A percentile compares a stretch with the other conserved stretches of the same genome.
phyloP scores from a whole-genome alignment of 345 rosid species.

The Eucalyptus brandiana region DNA sequence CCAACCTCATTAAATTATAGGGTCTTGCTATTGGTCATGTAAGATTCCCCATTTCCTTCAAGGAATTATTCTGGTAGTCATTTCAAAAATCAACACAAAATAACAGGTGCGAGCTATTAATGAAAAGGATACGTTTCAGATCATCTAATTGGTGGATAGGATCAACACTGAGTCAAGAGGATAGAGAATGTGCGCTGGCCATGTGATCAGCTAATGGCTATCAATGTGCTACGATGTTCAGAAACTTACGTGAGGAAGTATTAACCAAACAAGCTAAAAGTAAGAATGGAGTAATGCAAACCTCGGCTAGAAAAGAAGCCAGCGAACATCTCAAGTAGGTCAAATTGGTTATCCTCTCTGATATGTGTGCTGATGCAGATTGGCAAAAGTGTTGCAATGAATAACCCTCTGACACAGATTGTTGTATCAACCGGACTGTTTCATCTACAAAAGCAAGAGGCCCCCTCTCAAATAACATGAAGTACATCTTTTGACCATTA shows the following conservation, averaged over 20 bases:
- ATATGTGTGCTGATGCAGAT: slow-evolving; percentile 59
- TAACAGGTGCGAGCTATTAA: background rate
- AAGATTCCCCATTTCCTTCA: background rate
- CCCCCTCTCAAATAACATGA: slow-evolving; percentile 88
- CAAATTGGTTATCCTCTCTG: slow-evolving; percentile 55
- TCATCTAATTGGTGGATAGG: background rate
- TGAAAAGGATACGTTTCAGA: background rate
- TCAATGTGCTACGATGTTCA: background rate
- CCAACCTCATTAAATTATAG: background rate
- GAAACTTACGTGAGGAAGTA: background rate
- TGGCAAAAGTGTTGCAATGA: slow-evolving; percentile 40
- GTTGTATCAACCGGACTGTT: slow-evolving; percentile 24
- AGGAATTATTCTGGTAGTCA: background rate
- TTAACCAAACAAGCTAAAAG: background rate
- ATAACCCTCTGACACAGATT: slow-evolving; percentile 26
- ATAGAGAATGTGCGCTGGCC: background rate
- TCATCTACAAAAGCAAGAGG: slow-evolving; percentile 64
- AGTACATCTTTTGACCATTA: slow-evolving; percentile 50
- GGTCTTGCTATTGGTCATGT: background rate
- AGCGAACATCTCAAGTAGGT: slow-evolving; percentile 44
- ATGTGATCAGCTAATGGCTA: background rate
- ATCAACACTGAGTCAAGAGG: background rate
- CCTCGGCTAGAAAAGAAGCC: slow-evolving; percentile 89
- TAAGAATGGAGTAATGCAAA: background rate
- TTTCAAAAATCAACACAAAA: background rate